Evolutionary conservation across 2,329 filamentous ascomycete species (phyloP).

Genomic region (Blastomyces emzantsi): DNA sequence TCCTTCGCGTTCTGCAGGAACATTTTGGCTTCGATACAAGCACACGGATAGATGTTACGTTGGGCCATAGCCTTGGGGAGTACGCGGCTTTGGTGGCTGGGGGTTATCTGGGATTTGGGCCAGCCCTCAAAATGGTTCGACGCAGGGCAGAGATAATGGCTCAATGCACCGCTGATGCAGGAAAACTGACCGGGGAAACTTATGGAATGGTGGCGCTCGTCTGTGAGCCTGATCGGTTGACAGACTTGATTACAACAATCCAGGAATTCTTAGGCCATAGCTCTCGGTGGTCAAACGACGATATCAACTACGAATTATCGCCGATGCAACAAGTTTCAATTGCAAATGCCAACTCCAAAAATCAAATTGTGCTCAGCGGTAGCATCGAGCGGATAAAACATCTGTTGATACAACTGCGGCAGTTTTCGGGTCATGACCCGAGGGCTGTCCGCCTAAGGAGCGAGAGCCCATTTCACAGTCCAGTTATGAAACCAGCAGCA

Average conservation of each 20-base stretch:
- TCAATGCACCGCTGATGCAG: constrained; percentile 59
- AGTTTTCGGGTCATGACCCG: constrained; percentile 87
- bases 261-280: constrained; percentile 67
- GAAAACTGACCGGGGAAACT: constrained; percentile 61
- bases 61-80: constrained; percentile 88
- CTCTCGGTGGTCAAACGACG: constrained; percentile 55
- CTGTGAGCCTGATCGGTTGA: constrained; percentile 71
- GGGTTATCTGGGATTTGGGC: constrained; percentile 66
- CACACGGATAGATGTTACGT: constrained; percentile 66
- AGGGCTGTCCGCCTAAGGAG: constrained; percentile 77
- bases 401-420: constrained; percentile 72
- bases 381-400: constrained; percentile 73
- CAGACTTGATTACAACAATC: constrained; percentile 60
- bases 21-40: constrained; percentile 69
- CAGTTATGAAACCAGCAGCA: constrained; percentile 80
- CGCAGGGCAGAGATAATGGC: constrained; percentile 76
- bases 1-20: constrained; percentile 74
- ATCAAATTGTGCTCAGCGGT: constrained; percentile 89
- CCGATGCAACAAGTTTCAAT: constrained; percentile 81
- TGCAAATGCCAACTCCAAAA: constrained; percentile 91
- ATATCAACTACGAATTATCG: constrained; percentile 58
- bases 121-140: constrained; percentile 68
- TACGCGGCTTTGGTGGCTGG: constrained; percentile 84
- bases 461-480: constrained; percentile 84
- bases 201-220: constrained; percentile 94